These are phyloP conservation scores for Penium margaritaceum DNA, from an alignment of 139 green algal genomes.

Conservation along the genomic window DNA sequence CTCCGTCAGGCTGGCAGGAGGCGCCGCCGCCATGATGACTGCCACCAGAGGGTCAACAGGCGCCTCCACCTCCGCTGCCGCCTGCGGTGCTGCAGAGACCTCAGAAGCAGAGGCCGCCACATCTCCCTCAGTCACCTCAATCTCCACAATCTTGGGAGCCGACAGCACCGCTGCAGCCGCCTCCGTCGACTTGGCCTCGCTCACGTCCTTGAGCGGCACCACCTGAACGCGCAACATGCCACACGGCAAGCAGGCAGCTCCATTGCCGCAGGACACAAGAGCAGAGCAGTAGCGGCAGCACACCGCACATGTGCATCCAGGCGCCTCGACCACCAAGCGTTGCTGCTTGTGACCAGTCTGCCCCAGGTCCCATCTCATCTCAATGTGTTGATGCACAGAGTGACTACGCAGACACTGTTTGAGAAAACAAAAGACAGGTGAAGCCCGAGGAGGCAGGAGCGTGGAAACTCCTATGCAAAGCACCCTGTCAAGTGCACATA, in stretches of 20 bases:
- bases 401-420: no score
- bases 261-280: no score
- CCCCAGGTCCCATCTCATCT: no score
- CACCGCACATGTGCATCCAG: no score
- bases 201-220: background rate
- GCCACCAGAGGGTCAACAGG: background rate
- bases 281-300: no score
- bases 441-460: no score
- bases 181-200: no score
- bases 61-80: background rate
- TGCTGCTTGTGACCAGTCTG: no score
- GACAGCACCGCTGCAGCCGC: background rate
- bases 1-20: no score
- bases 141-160: background rate
- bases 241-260: background rate
- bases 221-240: background rate
- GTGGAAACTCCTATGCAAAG: background rate
- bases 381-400: no score
- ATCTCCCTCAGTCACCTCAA: background rate
- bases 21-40: background rate
- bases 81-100: background rate
- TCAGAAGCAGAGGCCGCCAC: background rate
- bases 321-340: no score
- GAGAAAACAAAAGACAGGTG: no score
- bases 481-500: background rate